These are phyloP conservation scores for Suaeda aralocaspica DNA, from an alignment of 148 eudicot species.

Conservation along the genomic window DNA sequence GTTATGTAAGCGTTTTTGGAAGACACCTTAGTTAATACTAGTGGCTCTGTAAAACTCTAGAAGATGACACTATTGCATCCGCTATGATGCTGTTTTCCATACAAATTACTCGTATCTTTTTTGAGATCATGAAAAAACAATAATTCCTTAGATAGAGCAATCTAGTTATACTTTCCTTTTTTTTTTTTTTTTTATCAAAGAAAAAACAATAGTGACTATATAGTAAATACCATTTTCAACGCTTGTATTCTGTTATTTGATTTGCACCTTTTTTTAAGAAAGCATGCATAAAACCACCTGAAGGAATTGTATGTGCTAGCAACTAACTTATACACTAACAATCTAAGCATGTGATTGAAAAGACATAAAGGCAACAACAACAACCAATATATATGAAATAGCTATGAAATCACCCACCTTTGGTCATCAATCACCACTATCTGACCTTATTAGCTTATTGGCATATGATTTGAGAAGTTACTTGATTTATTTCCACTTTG, in stretches of 20 bases:
- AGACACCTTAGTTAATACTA: not conserved
- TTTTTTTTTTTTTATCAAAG: too few relatives aligned
- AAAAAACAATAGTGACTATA: too few relatives aligned
- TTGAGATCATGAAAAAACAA: not conserved
- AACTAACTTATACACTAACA: not conserved
- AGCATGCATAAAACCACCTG: not conserved
- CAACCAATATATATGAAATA: too few relatives aligned
- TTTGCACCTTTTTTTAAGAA: not conserved
- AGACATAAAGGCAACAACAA: not conserved
- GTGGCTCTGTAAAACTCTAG: not conserved
- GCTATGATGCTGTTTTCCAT: slow-evolving; percentile 8
- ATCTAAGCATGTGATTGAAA: slow-evolving; percentile 13
- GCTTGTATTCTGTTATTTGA: too few relatives aligned
- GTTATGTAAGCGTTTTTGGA: not conserved
- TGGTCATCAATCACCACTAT: not conserved
- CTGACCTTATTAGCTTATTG: too few relatives aligned
- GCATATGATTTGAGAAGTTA: not conserved
- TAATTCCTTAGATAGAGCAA: not conserved
- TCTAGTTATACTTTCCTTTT: not conserved
- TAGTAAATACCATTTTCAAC: too few relatives aligned
- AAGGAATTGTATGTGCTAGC: not conserved
- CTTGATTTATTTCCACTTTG: slow-evolving; percentile 1
- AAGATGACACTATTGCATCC: not conserved
- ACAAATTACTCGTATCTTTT: not conserved
- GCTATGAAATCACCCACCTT: not conserved